Percentiles rank a stretch among this genome's conserved stretches.
These are phyloP conservation scores for Backusella psychrophila DNA, from an alignment of 192 early-diverging fungal species.

Conservation along the genomic window DNA sequence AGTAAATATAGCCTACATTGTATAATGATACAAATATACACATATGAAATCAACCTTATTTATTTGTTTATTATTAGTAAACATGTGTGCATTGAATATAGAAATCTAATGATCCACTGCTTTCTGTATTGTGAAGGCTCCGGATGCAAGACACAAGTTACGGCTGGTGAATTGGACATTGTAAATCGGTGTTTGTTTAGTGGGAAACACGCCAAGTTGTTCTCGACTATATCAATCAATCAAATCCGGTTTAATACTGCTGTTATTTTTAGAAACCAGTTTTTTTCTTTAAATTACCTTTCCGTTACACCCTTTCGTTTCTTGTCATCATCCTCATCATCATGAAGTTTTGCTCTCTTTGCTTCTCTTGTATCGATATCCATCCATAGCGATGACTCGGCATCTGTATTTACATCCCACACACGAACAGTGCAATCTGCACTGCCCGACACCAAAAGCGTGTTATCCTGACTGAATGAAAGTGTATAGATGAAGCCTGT, in stretches of 20 bases:
- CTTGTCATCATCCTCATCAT: constrained; percentile 10
- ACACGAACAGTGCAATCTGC: constrained; percentile 88
- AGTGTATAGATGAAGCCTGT: constrained; percentile 80
- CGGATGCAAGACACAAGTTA: constrained; percentile 84
- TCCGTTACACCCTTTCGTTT: constrained; percentile 31
- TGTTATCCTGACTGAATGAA: constrained; percentile 81
- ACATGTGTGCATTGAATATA: too few relatives aligned
- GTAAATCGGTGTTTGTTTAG: constrained; percentile 91
- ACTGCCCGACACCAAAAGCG: constrained; percentile 77
- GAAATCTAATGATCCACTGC: background rate
- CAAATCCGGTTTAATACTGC: background rate
- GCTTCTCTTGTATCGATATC: constrained; percentile 14
- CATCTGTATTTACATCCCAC: constrained; percentile 79
- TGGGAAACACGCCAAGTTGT: constrained; percentile 75
- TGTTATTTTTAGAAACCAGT: background rate
- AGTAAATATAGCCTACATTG: background rate
- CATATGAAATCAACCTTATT: background rate
- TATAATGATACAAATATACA: background rate
- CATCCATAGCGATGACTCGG: constrained; percentile 1
- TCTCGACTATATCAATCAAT: constrained; percentile 32
- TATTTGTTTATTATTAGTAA: background rate
- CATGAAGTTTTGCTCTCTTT: constrained; percentile 10
- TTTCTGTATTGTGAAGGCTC: constrained; percentile 58
- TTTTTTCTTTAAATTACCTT: constrained; percentile 21
- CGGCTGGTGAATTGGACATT: constrained; percentile 78